Conservation (phyloP, 768 basidiomycete genomes). For the Tulasnella sp. region DNA sequence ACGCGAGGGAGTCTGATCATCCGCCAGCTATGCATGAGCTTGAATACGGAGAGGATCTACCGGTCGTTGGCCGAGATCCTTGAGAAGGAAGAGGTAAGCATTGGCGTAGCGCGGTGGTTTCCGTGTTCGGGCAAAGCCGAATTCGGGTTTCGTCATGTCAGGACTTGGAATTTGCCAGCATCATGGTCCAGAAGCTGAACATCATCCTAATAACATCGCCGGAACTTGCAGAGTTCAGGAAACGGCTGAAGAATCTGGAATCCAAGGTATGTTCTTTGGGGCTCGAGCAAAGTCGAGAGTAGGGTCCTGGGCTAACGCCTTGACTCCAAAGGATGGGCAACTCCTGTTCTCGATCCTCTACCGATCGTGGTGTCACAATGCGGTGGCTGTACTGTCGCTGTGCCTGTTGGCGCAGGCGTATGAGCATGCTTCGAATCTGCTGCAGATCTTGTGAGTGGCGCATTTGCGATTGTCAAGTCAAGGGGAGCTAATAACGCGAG, state of each 20-base stretch:
- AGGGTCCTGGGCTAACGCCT: not conserved
- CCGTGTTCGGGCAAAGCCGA: not conserved
- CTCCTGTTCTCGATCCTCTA: conserved; percentile 88
- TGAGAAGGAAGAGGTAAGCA: conserved; percentile 84
- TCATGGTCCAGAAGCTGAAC: conserved; percentile 95
- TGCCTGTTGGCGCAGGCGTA: conserved; percentile 97
- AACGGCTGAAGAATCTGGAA: conserved; percentile 83
- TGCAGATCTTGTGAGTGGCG: conserved; percentile 75
- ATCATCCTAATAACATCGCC: conserved; percentile 94
- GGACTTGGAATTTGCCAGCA: conserved; percentile 96
- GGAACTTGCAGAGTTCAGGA: conserved; percentile 88
- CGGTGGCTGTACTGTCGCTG: conserved; percentile 90
- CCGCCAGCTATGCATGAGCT: conserved; percentile 81
- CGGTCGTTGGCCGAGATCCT: conserved; percentile 91
- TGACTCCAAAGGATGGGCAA: conserved; percentile 69
- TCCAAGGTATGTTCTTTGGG: conserved; percentile 52
- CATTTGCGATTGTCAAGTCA: conserved; percentile 9
- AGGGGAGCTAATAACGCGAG: not conserved
- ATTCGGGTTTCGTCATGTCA: conserved; percentile 25
- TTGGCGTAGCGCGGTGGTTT: not conserved
- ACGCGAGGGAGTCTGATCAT: conserved; percentile 91
- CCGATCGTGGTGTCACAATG: conserved; percentile 97
- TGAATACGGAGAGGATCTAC: conserved; percentile 93
- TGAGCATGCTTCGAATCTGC: conserved; percentile 91
- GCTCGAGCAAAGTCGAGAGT: not conserved